Conservation (phyloP, 139 green algal genomes). For the Coelastrella sp. region DNA sequence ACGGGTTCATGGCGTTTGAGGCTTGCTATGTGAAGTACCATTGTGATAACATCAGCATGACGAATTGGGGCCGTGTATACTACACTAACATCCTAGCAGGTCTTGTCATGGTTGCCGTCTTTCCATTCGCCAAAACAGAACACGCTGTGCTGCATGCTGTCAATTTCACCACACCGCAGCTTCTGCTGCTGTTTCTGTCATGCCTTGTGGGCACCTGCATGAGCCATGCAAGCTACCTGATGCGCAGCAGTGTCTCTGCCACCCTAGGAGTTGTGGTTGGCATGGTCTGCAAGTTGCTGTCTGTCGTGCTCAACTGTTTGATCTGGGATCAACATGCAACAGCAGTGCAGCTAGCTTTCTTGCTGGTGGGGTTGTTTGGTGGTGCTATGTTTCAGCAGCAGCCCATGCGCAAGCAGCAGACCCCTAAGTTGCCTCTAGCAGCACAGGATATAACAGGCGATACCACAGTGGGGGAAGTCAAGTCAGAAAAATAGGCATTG, state of each 20-base stretch:
- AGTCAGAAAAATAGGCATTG: not conserved
- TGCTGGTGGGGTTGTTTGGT: not conserved
- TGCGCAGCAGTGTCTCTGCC: slow-evolving; percentile 74
- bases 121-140: slow-evolving; percentile 49
- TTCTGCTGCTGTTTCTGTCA: slow-evolving; percentile 67
- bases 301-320: slow-evolving; percentile 75
- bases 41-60: slow-evolving; percentile 76
- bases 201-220: slow-evolving; percentile 78
- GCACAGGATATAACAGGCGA: not conserved
- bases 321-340: slow-evolving; percentile 65
- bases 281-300: slow-evolving; percentile 88
- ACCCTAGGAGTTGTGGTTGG: slow-evolving; percentile 88
- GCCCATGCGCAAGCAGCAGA: not conserved
- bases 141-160: slow-evolving; percentile 44
- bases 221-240: slow-evolving; percentile 69
- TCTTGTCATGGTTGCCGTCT: slow-evolving; percentile 41
- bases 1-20: slow-evolving; percentile 75
- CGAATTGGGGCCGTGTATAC: slow-evolving; percentile 79
- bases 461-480: not conserved
- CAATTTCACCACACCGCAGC: slow-evolving; percentile 42
- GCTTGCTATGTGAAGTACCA: slow-evolving; percentile 81
- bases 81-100: slow-evolving; percentile 74
- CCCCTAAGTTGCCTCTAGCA: not conserved
- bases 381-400: slow-evolving; percentile 19
- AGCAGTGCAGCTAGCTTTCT: slow-evolving; percentile 25